Conservation (phyloP, 352 stramenopile species). For the Pythium phragmitis region DNA sequence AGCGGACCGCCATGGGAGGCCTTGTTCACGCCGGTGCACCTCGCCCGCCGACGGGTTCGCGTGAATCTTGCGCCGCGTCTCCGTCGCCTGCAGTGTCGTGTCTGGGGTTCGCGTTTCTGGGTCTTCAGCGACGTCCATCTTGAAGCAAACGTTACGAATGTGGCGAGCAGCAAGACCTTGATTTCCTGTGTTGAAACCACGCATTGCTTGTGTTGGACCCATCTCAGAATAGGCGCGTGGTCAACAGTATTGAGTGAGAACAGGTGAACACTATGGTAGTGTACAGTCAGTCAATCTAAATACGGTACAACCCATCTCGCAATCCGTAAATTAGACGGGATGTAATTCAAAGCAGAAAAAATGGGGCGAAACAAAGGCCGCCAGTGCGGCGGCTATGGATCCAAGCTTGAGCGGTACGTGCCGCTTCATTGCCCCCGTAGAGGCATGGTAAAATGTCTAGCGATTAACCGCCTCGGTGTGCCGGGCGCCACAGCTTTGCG, state of each 20-base stretch:
- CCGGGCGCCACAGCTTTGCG: conserved; percentile 43
- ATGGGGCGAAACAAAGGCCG: conserved; percentile 79
- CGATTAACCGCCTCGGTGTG: not conserved
- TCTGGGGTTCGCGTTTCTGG: not conserved
- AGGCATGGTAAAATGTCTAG: not conserved
- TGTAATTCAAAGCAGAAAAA: not conserved
- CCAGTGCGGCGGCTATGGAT: conserved; percentile 66
- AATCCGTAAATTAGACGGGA: conserved; percentile 1
- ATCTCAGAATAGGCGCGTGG: conserved; percentile 12
- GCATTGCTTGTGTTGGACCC: not conserved
- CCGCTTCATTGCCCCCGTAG: not conserved
- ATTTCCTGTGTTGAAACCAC: not conserved
- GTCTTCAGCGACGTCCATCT: not conserved
- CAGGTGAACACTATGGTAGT: conserved; percentile 2
- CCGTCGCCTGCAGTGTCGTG: not conserved
- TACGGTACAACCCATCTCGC: not conserved
- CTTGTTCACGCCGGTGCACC: conserved; percentile 57
- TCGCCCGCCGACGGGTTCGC: conserved; percentile 66
- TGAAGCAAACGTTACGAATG: not conserved
- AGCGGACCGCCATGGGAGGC: conserved; percentile 46
- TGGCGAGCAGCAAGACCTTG: not conserved
- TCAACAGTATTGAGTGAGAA: not conserved
- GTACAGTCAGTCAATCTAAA: conserved; percentile 1
- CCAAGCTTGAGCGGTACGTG: conserved; percentile 69
- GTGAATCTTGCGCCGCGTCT: conserved; percentile 36